These are phyloP conservation scores for Leucosporidium scottii DNA, from an alignment of 768 basidiomycete species.

Conservation along the genomic window DNA sequence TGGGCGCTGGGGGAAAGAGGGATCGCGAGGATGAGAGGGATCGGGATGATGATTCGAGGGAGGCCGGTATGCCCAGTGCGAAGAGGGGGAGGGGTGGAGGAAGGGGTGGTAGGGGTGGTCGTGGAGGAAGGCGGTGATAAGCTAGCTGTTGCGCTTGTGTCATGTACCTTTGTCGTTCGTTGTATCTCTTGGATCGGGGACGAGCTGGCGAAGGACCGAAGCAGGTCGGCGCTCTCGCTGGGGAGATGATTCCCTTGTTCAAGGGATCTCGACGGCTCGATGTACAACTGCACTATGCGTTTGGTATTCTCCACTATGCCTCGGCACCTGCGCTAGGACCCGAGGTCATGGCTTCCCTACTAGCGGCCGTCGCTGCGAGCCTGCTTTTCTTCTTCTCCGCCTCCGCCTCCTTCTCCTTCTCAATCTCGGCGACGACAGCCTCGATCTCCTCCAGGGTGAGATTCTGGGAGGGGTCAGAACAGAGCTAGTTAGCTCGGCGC, in stretches of 20 bases:
- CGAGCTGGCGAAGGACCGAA: no score
- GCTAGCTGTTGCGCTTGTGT: no score
- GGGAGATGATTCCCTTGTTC: no score
- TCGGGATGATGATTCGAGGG: slow-evolving; percentile 83
- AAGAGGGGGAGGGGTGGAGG: slow-evolving; percentile 3
- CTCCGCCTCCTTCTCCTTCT: slow-evolving; percentile 95
- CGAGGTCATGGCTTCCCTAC: slow-evolving; percentile 70
- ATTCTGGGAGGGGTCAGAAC: slow-evolving; percentile 50
- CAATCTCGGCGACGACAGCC: slow-evolving; percentile 82
- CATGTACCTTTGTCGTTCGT: no score
- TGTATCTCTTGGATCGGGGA: no score
- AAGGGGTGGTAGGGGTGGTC: neutral
- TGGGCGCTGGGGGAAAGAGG: slow-evolving; percentile 43
- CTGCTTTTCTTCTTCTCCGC: slow-evolving; percentile 88
- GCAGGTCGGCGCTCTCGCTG: no score
- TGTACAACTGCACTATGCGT: no score
- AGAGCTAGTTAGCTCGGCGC: neutral
- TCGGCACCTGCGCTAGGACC: slow-evolving; percentile 1
- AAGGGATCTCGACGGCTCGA: no score
- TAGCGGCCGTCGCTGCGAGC: slow-evolving; percentile 82
- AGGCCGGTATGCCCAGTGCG: slow-evolving; percentile 62
- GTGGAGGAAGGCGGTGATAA: neutral
- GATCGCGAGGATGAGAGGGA: slow-evolving; percentile 65
- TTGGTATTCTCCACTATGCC: neutral
- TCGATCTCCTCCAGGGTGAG: slow-evolving; percentile 82